Evolutionary conservation across 2,329 filamentous ascomycete species (phyloP), one percentile per base, ranked within the genome.

Genomic region (Herpotrichia juniperi): DNA sequence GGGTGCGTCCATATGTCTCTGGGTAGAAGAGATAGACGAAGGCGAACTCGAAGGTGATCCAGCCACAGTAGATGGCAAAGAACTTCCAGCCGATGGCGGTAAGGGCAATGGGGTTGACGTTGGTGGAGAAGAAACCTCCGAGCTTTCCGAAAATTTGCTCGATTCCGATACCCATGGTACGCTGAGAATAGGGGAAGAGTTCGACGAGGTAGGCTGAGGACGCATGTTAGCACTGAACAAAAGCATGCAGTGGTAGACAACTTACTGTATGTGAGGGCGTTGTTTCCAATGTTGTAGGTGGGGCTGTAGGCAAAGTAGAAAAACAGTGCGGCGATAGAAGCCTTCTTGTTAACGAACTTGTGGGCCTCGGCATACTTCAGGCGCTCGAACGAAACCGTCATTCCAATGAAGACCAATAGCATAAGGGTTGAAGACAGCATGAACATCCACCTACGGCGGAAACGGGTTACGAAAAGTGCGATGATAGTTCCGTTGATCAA

Each of bases 271-370:
- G 83, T 86, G 48, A 88, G 74, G 12, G 85, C 83, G 63, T 87
- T 88, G 67, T 87, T 86, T n/a, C 84, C 85, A 44, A 87, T 78
- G 59, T 87, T 87, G 66, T 87, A 88, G 54, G 58, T 64, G 3
- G 84, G 82, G 9, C 78, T 79, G 66, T 86, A 87, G 3, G 78
- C 74, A 56, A 85, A 87, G 59, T 83, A 84, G 69, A 85, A 87
- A 68, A 87, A 80, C 26, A 86, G 61, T 31, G 75, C 75, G 2
- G 76, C 73, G 21, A 76, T 71, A 14, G 62, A 58, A 28, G 76
- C 74, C 19, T 71, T 57, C 10, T 69, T 69, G 21, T 73, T 71
- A 5, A 63, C 67, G 22, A 67, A 64, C 1, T 44, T 42, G 14
- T 50, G 17, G 12, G 56, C 44, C 4, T 62, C 50, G 3, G 68